A percentile compares a stretch with the other conserved stretches of the same genome.
phyloP scores from a whole-genome alignment of 2,329 filamentous ascomycete genomes.

The Penicillium sp. region DNA sequence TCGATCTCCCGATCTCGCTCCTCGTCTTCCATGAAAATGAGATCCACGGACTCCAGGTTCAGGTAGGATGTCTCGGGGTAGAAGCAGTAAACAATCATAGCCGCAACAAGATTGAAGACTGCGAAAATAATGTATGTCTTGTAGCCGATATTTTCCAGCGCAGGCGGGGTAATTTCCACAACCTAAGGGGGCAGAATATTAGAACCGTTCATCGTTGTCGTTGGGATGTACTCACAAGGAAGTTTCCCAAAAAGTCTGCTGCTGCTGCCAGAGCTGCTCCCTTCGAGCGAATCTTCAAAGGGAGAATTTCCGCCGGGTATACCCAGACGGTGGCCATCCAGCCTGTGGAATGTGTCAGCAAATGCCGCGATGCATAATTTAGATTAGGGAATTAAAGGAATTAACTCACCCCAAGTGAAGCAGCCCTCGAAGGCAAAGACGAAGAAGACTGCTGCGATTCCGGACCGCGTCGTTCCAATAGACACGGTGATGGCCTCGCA shows the following conservation, averaged over 20 bases:
- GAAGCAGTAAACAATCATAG: conserved; percentile 32
- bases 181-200: conserved; percentile 25
- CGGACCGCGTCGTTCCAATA: conserved; percentile 12
- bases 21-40: conserved; percentile 30
- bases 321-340: conserved; percentile 25
- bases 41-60: conserved; percentile 42
- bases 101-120: conserved; percentile 53
- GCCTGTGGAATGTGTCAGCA: conserved; percentile 3
- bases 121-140: conserved; percentile 67
- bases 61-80: conserved; percentile 39
- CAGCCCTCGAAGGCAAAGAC: conserved; percentile 26
- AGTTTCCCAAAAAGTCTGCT: conserved; percentile 31
- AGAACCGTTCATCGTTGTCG: not conserved
- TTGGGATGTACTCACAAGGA: conserved; percentile 15
- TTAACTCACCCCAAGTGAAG: conserved; percentile 15
- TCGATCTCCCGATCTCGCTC: conserved; percentile 9
- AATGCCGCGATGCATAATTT: not conserved
- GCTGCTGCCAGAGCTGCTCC: conserved; percentile 33
- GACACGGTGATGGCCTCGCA: conserved; percentile 24
- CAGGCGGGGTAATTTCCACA: conserved; percentile 62
- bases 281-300: conserved; percentile 25
- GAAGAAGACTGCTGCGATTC: conserved; percentile 23
- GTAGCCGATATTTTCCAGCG: conserved; percentile 57
- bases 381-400: not conserved
- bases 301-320: conserved; percentile 23